These are phyloP conservation scores for Trichoderma reesei DNA, from an alignment of 495 filamentous ascomycete species.

Conservation along the genomic window DNA sequence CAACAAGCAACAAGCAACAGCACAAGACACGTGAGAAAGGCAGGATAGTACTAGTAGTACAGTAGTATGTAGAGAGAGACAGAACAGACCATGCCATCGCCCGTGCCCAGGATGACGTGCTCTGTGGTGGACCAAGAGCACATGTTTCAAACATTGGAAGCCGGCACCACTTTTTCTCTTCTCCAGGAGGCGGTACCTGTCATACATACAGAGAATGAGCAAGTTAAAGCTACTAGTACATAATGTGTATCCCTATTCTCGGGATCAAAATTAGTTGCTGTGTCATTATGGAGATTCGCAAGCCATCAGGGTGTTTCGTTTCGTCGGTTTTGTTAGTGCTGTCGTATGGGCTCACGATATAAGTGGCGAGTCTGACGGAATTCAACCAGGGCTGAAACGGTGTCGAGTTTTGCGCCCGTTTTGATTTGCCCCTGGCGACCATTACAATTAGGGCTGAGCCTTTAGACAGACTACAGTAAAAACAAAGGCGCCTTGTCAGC, in stretches of 20 bases:
- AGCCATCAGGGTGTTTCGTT: too few relatives aligned
- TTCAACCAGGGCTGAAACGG: background rate
- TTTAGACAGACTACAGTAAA: background rate
- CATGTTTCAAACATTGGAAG: too few relatives aligned
- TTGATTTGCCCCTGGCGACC: background rate
- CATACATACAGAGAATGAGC: too few relatives aligned
- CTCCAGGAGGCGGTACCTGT: too few relatives aligned
- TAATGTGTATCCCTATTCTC: too few relatives aligned
- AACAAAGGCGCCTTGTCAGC: too few relatives aligned
- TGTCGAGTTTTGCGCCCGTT: slow-evolving; percentile 2
- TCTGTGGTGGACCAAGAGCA: background rate
- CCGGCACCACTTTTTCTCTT: background rate
- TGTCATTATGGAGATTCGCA: too few relatives aligned
- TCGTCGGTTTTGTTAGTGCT: background rate
- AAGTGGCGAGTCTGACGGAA: background rate
- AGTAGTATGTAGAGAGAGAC: too few relatives aligned
- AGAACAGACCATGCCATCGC: slow-evolving; percentile 1
- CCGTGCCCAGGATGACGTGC: slow-evolving; percentile 1
- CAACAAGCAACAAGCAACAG: background rate
- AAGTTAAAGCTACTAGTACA: too few relatives aligned
- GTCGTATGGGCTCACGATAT: background rate
- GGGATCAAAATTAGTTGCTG: too few relatives aligned
- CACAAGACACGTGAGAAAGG: too few relatives aligned
- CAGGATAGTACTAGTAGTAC: too few relatives aligned
- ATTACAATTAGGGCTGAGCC: background rate